These are phyloP conservation scores for Lantana camara DNA, from an alignment of 257 asterid genomes.

Conservation along the genomic window DNA sequence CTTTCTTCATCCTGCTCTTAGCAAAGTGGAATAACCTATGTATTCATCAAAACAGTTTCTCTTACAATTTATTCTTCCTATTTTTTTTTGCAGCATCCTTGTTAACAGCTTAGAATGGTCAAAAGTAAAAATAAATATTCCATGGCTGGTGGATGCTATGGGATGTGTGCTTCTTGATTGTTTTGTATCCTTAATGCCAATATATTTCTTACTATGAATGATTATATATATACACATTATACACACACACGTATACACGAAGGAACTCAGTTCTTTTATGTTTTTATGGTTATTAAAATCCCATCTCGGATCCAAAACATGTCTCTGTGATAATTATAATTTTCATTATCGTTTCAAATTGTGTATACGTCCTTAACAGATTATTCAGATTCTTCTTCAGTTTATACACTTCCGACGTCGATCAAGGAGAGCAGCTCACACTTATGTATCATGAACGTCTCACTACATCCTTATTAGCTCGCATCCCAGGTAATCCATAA, in stretches of 20 bases:
- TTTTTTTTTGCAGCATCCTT: conserved; percentile 53
- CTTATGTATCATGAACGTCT: conserved; percentile 32
- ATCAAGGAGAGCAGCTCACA: conserved; percentile 32
- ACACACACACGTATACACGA: too few species aligned
- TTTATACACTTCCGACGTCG: conserved; percentile 48
- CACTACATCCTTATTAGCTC: conserved; percentile 14
- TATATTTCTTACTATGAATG: too few species aligned
- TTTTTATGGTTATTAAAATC: background rate
- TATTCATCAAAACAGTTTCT: background rate
- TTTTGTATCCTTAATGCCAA: conserved; percentile 56
- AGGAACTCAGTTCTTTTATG: too few species aligned
- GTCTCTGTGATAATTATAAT: background rate
- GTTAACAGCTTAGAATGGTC: conserved; percentile 63
- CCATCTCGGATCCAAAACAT: background rate
- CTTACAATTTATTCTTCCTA: background rate
- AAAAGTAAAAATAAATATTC: conserved; percentile 58
- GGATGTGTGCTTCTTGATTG: conserved; percentile 72
- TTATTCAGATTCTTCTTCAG: conserved; percentile 58
- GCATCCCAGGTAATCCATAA: conserved; percentile 31
- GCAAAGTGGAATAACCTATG: background rate
- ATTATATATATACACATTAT: too few species aligned
- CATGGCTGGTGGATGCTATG: conserved; percentile 77
- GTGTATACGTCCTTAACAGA: conserved; percentile 34
- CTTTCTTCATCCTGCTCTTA: background rate
- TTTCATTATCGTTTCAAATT: background rate